Conservation (phyloP, 1,139 yeast species). For the Debaryomycetaceae sp. region DNA sequence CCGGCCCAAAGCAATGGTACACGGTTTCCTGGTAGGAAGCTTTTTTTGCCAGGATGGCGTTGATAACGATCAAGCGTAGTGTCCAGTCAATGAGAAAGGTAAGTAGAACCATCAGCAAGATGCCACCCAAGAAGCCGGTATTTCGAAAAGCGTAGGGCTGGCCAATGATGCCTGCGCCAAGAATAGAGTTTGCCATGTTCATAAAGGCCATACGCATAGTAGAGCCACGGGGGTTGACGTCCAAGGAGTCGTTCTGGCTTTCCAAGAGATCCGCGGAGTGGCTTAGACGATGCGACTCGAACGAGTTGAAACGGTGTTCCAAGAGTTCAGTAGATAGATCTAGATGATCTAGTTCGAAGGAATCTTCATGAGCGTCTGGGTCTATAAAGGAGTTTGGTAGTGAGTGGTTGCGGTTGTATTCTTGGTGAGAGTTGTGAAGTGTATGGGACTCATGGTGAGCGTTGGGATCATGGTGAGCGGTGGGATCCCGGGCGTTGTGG, state of each 20-base stretch:
- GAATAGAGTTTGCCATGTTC: conserved; percentile 91
- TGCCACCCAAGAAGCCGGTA: conserved; percentile 70
- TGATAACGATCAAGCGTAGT: conserved; percentile 61
- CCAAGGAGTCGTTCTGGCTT: too few species aligned
- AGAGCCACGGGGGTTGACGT: conserved; percentile 25
- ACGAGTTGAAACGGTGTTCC: conserved; percentile 7
- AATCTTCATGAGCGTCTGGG: too few species aligned
- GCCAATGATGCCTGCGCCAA: conserved; percentile 94
- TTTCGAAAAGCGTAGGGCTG: conserved; percentile 83
- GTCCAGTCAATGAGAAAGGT: conserved; percentile 87
- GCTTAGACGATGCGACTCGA: conserved; percentile 2
- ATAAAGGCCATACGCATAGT: conserved; percentile 80
- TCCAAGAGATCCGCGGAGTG: conserved; percentile 5
- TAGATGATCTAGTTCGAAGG: too few species aligned
- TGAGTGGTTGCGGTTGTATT: too few species aligned
- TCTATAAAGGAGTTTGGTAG: too few species aligned
- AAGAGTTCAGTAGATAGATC: too few species aligned
- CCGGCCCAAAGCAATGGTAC: conserved; percentile 61
- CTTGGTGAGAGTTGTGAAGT: too few species aligned
- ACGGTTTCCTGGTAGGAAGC: conserved; percentile 83
- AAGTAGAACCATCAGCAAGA: conserved; percentile 46
- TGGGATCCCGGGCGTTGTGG: too few species aligned
- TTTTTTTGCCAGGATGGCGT: conserved; percentile 67
- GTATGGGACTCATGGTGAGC: too few species aligned
- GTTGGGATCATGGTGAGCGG: too few species aligned